Conservation (phyloP, 352 stramenopile genomes). For the Phytophthora hibernalis region DNA sequence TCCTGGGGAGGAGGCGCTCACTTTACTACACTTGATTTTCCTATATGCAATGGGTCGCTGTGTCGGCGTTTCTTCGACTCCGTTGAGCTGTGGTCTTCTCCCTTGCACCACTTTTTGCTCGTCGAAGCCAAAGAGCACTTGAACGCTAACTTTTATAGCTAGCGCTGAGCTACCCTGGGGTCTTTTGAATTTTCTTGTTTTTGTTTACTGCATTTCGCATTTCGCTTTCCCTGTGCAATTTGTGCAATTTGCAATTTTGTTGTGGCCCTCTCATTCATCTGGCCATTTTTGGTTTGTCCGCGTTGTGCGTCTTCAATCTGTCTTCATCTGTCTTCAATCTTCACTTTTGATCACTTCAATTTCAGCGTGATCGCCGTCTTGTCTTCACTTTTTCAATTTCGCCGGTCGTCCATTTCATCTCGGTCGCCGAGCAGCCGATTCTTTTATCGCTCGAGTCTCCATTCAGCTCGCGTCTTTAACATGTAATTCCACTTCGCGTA, state of each 20-base stretch:
- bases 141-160: slow-evolving; percentile 21
- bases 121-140: slow-evolving; percentile 22
- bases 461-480: slow-evolving; percentile 43
- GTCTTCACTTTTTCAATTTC: slow-evolving; percentile 40
- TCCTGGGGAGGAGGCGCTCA: slow-evolving; percentile 43
- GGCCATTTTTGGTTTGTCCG: slow-evolving; percentile 34
- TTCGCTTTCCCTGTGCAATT: slow-evolving; percentile 42
- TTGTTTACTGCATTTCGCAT: slow-evolving; percentile 46
- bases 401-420: slow-evolving; percentile 32
- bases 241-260: slow-evolving; percentile 45
- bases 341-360: slow-evolving; percentile 40
- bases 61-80: slow-evolving; percentile 19
- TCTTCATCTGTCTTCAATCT: slow-evolving; percentile 43
- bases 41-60: slow-evolving; percentile 40
- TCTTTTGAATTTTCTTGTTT: slow-evolving; percentile 44
- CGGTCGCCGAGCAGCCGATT: slow-evolving; percentile 38
- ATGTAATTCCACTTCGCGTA: slow-evolving; percentile 48
- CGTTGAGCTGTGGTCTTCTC: slow-evolving; percentile 14
- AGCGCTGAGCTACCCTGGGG: slow-evolving; percentile 25
- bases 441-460: slow-evolving; percentile 44
- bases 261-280: slow-evolving; percentile 40
- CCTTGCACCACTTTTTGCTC: slow-evolving; percentile 1
- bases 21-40: slow-evolving; percentile 57
- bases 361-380: slow-evolving; percentile 41
- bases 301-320: slow-evolving; percentile 40